phyloP scores from a whole-genome alignment of 1,284 basidiomycete species.

The Tylopilus sp. region DNA sequence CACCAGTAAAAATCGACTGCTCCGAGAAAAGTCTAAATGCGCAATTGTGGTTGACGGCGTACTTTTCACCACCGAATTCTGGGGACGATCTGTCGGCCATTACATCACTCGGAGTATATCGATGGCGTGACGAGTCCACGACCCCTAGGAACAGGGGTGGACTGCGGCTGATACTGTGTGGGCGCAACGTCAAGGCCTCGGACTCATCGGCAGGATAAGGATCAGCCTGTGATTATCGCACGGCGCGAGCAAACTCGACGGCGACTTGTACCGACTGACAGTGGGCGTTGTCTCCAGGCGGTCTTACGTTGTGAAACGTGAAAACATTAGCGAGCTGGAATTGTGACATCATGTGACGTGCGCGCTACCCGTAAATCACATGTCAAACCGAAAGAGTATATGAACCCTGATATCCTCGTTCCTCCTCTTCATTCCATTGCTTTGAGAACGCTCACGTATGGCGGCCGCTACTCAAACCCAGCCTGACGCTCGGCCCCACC shows the following conservation, averaged over 20 bases:
- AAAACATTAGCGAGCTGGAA: not conserved
- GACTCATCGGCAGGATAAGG: not conserved
- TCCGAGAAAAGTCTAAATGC: too few species aligned
- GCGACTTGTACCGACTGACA: not conserved
- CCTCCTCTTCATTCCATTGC: conserved; percentile 4
- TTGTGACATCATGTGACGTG: conserved; percentile 26
- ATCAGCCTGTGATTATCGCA: not conserved
- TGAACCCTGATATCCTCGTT: conserved; percentile 24
- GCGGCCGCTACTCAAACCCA: conserved; percentile 40
- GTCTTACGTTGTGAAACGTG: conserved; percentile 9
- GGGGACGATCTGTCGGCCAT: conserved; percentile 16
- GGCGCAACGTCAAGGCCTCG: not conserved
- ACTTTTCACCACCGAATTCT: conserved; percentile 10
- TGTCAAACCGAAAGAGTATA: conserved; percentile 23
- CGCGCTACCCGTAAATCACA: conserved; percentile 24
- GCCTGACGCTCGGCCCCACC: conserved; percentile 29
- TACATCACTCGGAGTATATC: conserved; percentile 8
- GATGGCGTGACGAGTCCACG: conserved; percentile 9
- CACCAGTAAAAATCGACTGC: too few species aligned
- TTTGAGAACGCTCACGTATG: conserved; percentile 29
- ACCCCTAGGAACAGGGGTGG: conserved; percentile 20
- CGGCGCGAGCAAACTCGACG: not conserved
- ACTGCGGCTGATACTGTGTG: not conserved
- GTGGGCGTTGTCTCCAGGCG: not conserved
- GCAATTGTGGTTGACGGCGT: not conserved